Percentiles rank a stretch among this genome's conserved stretches.
phyloP scores from a whole-genome alignment of 257 asterid genomes.

The Osmanthus fragrans region DNA sequence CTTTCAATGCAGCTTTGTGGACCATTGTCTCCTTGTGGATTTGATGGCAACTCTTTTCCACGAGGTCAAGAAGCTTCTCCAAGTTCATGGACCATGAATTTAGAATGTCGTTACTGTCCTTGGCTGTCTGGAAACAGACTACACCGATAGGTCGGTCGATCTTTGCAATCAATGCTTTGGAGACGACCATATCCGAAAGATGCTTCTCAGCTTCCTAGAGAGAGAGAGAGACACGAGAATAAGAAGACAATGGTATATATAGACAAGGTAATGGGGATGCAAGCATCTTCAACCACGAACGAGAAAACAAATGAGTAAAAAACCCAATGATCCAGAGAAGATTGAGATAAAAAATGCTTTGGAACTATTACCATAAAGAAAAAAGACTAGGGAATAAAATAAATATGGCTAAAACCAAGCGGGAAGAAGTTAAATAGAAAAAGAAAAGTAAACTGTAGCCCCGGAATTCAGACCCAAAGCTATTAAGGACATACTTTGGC shows the following conservation, averaged over 20 bases:
- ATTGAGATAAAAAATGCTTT: neutral
- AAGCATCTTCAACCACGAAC: neutral
- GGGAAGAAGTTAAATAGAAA: neutral
- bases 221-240: neutral
- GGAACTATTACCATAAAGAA: neutral
- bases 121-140: constrained; percentile 69
- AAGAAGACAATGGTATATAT: neutral
- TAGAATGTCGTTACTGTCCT: constrained; percentile 83
- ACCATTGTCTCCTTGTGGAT: constrained; percentile 77
- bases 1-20: constrained; percentile 78
- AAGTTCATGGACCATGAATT: constrained; percentile 85
- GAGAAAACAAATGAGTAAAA: neutral
- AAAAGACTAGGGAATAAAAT: neutral
- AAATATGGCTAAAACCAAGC: neutral
- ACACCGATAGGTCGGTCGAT: constrained; percentile 88
- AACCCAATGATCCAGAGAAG: neutral
- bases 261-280: neutral
- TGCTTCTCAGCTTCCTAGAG: constrained; percentile 86
- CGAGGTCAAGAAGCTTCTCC: constrained; percentile 69
- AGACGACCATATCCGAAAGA: constrained; percentile 94
- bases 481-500: neutral
- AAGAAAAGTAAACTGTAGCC: neutral
- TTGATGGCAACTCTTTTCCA: constrained; percentile 9
- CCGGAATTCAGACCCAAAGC: neutral
- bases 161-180: constrained; percentile 82